These are phyloP conservation scores for Tylopilus sp. DNA, from an alignment of 768 basidiomycete genomes.

Conservation along the genomic window DNA sequence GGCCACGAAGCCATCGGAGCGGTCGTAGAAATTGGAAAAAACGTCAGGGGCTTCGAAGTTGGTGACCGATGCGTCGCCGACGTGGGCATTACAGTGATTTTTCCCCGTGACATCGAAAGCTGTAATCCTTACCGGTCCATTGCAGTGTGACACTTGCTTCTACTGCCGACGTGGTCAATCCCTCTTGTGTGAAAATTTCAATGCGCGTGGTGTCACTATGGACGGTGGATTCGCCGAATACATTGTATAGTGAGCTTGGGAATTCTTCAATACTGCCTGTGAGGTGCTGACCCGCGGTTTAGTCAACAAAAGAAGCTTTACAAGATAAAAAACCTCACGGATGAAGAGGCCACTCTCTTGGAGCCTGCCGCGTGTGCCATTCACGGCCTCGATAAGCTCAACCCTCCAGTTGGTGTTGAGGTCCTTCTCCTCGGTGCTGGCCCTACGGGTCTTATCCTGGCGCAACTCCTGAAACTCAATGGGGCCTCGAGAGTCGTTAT, in stretches of 20 bases:
- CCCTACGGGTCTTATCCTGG: constrained; percentile 86
- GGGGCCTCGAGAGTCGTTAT: constrained; percentile 79
- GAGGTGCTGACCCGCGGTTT: not conserved
- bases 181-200: constrained; percentile 82
- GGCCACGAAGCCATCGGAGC: constrained; percentile 75
- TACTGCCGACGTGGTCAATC: constrained; percentile 84
- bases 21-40: constrained; percentile 71
- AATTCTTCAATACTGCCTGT: not conserved
- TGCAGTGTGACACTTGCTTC: constrained; percentile 79
- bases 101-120: not conserved
- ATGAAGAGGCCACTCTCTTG: constrained; percentile 83
- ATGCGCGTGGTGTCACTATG: constrained; percentile 72
- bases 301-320: constrained; percentile 76
- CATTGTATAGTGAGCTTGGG: constrained; percentile 63
- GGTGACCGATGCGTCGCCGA: constrained; percentile 88
- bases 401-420: constrained; percentile 76
- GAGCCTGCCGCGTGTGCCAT: constrained; percentile 92
- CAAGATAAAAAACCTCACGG: constrained; percentile 83
- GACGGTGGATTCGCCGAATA: constrained; percentile 92
- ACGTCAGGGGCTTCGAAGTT: constrained; percentile 69
- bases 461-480: constrained; percentile 84
- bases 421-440: constrained; percentile 88
- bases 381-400: constrained; percentile 87
- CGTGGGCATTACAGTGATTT: constrained; percentile 62
- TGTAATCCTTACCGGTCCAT: not conserved